These are phyloP conservation scores for Annona cherimola DNA, from an alignment of 164 flowering plant species.

Conservation along the genomic window DNA sequence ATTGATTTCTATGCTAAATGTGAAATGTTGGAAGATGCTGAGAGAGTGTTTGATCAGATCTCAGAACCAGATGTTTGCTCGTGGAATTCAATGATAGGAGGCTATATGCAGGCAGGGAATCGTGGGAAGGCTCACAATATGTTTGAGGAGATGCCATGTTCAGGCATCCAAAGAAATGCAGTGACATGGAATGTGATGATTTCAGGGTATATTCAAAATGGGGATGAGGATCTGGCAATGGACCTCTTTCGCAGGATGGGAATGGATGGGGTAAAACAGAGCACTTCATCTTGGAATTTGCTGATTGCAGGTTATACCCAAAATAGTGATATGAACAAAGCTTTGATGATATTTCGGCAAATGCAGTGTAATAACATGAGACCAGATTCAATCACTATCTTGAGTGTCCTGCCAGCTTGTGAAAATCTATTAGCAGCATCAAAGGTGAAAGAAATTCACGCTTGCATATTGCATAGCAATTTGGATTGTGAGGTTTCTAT, in stretches of 20 bases:
- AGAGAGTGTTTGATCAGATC: slow-evolving; percentile 18
- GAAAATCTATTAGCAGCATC: slow-evolving; percentile 14
- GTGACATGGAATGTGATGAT: slow-evolving; percentile 33
- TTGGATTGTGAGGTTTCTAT: slow-evolving; percentile 14
- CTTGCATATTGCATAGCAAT: slow-evolving; percentile 13
- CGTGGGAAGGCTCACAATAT: slow-evolving; percentile 29
- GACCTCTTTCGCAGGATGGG: slow-evolving; percentile 26
- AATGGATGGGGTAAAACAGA: slow-evolving; percentile 17
- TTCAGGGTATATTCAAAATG: slow-evolving; percentile 28
- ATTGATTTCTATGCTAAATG: slow-evolving; percentile 29
- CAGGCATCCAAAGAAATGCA: slow-evolving; percentile 19
- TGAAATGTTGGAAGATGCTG: slow-evolving; percentile 23
- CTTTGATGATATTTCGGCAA: slow-evolving; percentile 21
- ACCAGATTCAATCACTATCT: slow-evolving; percentile 25
- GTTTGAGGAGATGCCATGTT: slow-evolving; percentile 21
- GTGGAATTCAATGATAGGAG: slow-evolving; percentile 30
- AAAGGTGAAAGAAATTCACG: slow-evolving; percentile 28
- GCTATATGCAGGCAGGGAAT: slow-evolving; percentile 26
- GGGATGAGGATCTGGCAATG: slow-evolving; percentile 36
- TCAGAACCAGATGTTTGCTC: slow-evolving; percentile 23
- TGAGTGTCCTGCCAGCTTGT: slow-evolving; percentile 31
- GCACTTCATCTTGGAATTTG: slow-evolving; percentile 27
- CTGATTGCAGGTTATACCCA: slow-evolving; percentile 26
- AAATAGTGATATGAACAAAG: slow-evolving; percentile 22
- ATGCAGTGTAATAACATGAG: slow-evolving; percentile 19